Evolutionary conservation across 2,329 filamentous ascomycete species (phyloP), one percentile per base, ranked within the genome.

Genomic region (Gnomoniopsis sp.): DNA sequence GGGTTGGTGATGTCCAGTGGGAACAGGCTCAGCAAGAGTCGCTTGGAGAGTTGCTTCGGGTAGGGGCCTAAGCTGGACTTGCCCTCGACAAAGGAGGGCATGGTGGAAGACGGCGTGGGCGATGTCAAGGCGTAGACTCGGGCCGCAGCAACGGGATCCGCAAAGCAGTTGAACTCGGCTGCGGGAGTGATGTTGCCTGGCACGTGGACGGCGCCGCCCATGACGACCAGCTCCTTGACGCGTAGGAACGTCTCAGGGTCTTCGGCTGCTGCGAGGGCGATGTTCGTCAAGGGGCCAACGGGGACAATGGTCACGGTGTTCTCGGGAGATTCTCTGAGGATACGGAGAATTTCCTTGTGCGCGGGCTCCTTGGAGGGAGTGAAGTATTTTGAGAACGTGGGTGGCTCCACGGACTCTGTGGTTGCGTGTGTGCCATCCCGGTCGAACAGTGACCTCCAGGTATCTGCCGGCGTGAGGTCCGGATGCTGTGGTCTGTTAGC

Each of bases 131-230:
- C 89, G 68, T 88, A 93, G 19, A 95, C 83, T 15, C 89, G 82
- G 12, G 90, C 90, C 0, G 89, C 85, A 30, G 90, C 89, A 44
- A 90, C 82, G 21, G 89, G 81, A 71, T 99, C 96, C 59, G 95
- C 93, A 69, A 91, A 96, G 58, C 89, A 89, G 78, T 99, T 99
- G 83, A 99, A 99, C 72, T 99, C 95, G 63, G 90, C 91, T 14
- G 88, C 84, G 1, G 95, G 93, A 49, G 86, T 87, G 68, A 90
- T 86, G 72, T 99, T 99, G 65, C 95, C 95, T 53, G 87, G 82
- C 48, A 86, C 77, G 60, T 89, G 81, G 55, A 99, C 83, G 23
- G 90, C 88, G 60, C 95, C 95, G 60, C 93, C 95, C 95, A 99
- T 99, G 49, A 97, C 90, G 3, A 96, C 88, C 3, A 99, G 83